These are phyloP conservation scores for Termitomyces sp. DNA, from an alignment of 768 basidiomycete species.

Conservation along the genomic window DNA sequence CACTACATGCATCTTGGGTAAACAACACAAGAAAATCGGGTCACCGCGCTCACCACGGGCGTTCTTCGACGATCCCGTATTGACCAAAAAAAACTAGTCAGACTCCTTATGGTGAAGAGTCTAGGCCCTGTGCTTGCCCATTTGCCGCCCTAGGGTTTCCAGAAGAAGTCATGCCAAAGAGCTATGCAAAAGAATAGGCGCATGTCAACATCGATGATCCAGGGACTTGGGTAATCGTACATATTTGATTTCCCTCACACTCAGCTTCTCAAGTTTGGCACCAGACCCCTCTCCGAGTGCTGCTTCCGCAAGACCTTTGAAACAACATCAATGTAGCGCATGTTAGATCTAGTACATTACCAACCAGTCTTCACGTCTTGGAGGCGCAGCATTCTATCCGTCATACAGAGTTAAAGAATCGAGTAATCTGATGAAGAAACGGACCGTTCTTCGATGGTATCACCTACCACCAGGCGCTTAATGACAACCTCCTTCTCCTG, in stretches of 20 bases:
- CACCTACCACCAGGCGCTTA: slow-evolving; percentile 57
- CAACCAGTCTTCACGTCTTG: slow-evolving; percentile 61
- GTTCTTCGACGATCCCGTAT: neutral
- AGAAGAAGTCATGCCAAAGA: slow-evolving; percentile 30
- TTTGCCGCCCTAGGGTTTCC: neutral
- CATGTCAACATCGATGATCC: neutral
- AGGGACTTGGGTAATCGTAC: slow-evolving; percentile 26
- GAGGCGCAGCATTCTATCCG: slow-evolving; percentile 53
- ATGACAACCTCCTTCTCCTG: slow-evolving; percentile 66
- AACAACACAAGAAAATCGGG: neutral
- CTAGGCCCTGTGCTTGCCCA: neutral
- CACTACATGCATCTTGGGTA: neutral
- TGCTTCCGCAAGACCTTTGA: slow-evolving; percentile 52
- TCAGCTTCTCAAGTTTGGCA: slow-evolving; percentile 55
- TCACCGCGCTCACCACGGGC: neutral
- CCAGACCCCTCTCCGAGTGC: slow-evolving; percentile 66
- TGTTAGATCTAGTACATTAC: slow-evolving; percentile 7
- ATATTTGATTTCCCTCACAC: slow-evolving; percentile 62
- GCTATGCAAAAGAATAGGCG: slow-evolving; percentile 12
- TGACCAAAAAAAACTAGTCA: neutral
- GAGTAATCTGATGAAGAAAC: slow-evolving; percentile 11
- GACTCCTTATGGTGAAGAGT: neutral
- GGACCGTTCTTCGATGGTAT: slow-evolving; percentile 74
- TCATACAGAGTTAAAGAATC: neutral
- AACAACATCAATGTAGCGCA: too few species aligned